Evolutionary conservation across 148 eudicot genomes (phyloP).

Genomic region (Spergularia bocconei): DNA sequence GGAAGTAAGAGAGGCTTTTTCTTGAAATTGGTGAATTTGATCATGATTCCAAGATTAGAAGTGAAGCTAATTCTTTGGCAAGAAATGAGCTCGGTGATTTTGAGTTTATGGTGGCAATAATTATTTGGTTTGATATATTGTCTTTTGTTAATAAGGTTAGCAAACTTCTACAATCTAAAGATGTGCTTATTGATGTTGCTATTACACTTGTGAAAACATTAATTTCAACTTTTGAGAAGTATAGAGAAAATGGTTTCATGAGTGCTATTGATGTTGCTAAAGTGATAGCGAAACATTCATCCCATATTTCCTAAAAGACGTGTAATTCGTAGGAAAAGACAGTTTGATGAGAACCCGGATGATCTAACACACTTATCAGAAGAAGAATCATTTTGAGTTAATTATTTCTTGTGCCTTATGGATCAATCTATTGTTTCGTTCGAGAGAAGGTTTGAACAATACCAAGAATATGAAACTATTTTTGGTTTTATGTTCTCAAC

Average conservation of each 20-base stretch:
- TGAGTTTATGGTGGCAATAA: slow-evolving; percentile 13
- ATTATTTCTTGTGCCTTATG: slow-evolving; percentile 21
- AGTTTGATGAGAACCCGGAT: no score
- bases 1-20: no score
- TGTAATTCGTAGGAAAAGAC: no score
- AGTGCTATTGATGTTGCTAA: slow-evolving; percentile 15
- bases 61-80: no score
- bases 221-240: slow-evolving; percentile 7
- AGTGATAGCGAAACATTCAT: slow-evolving; percentile 14
- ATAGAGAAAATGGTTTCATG: not conserved
- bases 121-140: slow-evolving; percentile 21
- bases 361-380: not conserved
- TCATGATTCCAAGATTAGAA: no score
- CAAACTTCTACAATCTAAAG: slow-evolving; percentile 7
- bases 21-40: no score
- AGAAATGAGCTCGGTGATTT: not conserved
- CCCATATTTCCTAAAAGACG: slow-evolving; percentile 2
- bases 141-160: slow-evolving; percentile 16
- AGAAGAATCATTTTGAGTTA: slow-evolving; percentile 21
- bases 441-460: not conserved
- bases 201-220: slow-evolving; percentile 7
- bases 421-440: slow-evolving; percentile 24
- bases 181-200: slow-evolving; percentile 21
- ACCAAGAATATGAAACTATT: not conserved
- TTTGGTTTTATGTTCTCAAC: slow-evolving; percentile 21